Evolutionary conservation across 139 green algal genomes (phyloP).

Genomic region (Coelastrella sp.): DNA sequence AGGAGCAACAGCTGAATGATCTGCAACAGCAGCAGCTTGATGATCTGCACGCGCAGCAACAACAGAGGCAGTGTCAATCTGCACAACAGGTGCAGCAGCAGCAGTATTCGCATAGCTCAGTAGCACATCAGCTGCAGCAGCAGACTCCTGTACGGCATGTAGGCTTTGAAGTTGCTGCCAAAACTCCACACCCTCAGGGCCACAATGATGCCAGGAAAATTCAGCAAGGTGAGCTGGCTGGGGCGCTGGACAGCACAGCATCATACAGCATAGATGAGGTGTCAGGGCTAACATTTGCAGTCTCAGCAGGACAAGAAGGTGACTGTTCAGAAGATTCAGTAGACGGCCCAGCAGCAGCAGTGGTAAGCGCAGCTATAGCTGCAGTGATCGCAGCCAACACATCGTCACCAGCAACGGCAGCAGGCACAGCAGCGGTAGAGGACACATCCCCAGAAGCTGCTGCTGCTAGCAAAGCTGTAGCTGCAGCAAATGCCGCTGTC

Average conservation of each 20-base stretch:
- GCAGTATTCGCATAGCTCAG: neutral
- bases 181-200: neutral
- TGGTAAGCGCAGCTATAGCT: neutral
- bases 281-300: slow-evolving; percentile 19
- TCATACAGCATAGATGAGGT: slow-evolving; percentile 33
- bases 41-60: slow-evolving; percentile 20
- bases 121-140: neutral
- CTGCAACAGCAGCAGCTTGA: neutral
- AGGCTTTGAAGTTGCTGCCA: neutral
- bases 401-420: neutral
- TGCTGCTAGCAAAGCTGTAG: neutral
- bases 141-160: slow-evolving; percentile 27
- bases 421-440: slow-evolving; percentile 1
- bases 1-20: slow-evolving; percentile 5
- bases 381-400: neutral
- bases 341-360: slow-evolving; percentile 36
- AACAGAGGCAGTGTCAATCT: neutral
- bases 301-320: slow-evolving; percentile 28
- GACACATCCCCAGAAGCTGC: neutral
- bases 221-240: neutral
- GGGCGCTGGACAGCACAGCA: slow-evolving; percentile 5
- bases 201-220: neutral
- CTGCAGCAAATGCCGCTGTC: slow-evolving; percentile 7
- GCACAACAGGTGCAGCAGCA: neutral
- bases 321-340: neutral